Evolutionary conservation across 2,329 filamentous ascomycete species (phyloP).

Genomic region (Byssochlamys sp.): DNA sequence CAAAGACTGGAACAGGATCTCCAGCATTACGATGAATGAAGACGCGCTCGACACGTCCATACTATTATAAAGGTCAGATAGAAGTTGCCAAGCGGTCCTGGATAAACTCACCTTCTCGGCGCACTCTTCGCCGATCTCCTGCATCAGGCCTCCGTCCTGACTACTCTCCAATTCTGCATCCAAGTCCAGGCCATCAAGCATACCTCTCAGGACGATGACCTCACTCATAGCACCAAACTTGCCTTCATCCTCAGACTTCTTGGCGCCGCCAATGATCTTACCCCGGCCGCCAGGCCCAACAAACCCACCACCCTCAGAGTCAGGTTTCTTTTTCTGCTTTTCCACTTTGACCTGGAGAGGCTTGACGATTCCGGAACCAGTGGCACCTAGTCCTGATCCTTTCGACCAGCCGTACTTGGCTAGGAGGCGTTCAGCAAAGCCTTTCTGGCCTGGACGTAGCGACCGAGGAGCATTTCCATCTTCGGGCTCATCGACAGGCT

Average conservation of each 20-base stretch:
- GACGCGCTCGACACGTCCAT: constrained; percentile 71
- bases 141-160: constrained; percentile 58
- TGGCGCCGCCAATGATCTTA: constrained; percentile 70
- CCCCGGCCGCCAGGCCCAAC: constrained; percentile 59
- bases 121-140: constrained; percentile 94
- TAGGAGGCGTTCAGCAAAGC: constrained; percentile 81
- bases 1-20: constrained; percentile 61
- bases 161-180: constrained; percentile 61
- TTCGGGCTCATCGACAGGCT: constrained; percentile 27
- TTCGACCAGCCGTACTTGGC: constrained; percentile 88
- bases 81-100: background rate
- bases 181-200: constrained; percentile 78
- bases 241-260: constrained; percentile 41
- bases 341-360: constrained; percentile 76
- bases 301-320: constrained; percentile 71
- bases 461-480: constrained; percentile 42
- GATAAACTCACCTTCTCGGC: constrained; percentile 54
- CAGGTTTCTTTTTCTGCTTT: constrained; percentile 69
- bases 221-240: constrained; percentile 67
- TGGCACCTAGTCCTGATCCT: constrained; percentile 75
- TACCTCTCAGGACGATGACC: constrained; percentile 72
- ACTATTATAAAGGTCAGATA: constrained; percentile 32
- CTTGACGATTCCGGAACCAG: constrained; percentile 71
- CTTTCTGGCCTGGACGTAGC: constrained; percentile 65
- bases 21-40: constrained; percentile 57